Evolutionary conservation across 2,329 filamentous ascomycete genomes (phyloP), one percentile per base, ranked within the genome.

Genomic region (Arthrocladium fulminans): DNA sequence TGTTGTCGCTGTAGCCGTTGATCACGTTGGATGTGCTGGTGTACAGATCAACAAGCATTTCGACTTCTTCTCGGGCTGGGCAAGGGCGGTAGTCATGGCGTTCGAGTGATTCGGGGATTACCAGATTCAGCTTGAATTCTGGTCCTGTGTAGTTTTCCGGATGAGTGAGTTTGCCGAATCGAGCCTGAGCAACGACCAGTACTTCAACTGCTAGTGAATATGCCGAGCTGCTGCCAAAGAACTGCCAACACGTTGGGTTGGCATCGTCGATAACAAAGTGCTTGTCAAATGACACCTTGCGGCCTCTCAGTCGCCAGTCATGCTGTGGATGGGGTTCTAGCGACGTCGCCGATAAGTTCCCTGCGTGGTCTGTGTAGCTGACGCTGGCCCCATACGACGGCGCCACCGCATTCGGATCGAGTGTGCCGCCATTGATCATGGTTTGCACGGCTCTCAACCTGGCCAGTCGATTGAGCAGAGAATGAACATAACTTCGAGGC

Each of bases 1-100:
- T 53, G 12, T 56, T 50, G 45, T 62, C 60, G 23, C 61, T 56
- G 34, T 62, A 60, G n/a, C 52, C 54, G 48, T 61, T 60, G 15
- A 63, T 48, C 1, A 53, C 53, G 45, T 63, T 63, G n/a, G 60
- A 55, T 9, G 61, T 61, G 1, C 47, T 51, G 32, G 60, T 54
- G 49, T 62, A 64, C 22, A 62, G 48, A 27, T 51, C 50, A 30
- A 62, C 48, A 10, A 64, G 57, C n/a, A 50, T 53, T 19, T 57
- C 49, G 15, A 59, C 45, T 30, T 58, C 56, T n/a, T 52, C 23
- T 8, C 54, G 51, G 30, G 49, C 46, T 2, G 56, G 56, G 17
- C 50, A 49, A 17, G 53, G 39, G 9, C 55, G 47, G 5, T 47
- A 50, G 23, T 56, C 48, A 19, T 50, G 24, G 7, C 48, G 54